Conservation (phyloP, 1,139 yeast genomes). For the Suhomyces taliae region DNA sequence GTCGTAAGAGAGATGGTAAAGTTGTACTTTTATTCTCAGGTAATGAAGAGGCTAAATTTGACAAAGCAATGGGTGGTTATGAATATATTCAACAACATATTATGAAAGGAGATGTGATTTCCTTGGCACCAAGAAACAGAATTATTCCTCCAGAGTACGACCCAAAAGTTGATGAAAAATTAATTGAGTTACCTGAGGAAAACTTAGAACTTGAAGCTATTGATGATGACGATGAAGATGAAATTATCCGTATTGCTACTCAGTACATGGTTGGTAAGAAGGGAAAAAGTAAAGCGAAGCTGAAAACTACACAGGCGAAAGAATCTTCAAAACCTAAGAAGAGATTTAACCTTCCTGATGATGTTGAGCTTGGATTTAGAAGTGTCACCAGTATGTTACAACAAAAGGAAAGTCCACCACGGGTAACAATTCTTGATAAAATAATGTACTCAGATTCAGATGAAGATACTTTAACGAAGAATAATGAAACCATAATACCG, state of each 20-base stretch:
- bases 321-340: constrained; percentile 24
- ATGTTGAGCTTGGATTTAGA: constrained; percentile 69
- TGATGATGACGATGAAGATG: constrained; percentile 71
- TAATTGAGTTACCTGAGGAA: constrained; percentile 69
- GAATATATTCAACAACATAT: constrained; percentile 71
- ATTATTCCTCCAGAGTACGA: constrained; percentile 58
- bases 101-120: constrained; percentile 42
- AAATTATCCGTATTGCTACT: constrained; percentile 63
- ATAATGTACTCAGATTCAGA: constrained; percentile 23
- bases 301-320: constrained; percentile 7
- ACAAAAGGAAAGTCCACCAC: neutral
- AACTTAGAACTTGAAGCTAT: constrained; percentile 53
- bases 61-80: constrained; percentile 83
- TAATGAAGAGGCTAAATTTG: constrained; percentile 76
- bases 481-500: neutral
- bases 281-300: constrained; percentile 25
- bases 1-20: constrained; percentile 87
- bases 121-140: constrained; percentile 52
- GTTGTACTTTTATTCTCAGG: constrained; percentile 77
- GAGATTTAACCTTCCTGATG: constrained; percentile 75
- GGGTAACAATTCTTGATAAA: constrained; percentile 17
- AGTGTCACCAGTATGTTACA: constrained; percentile 49
- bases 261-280: constrained; percentile 36
- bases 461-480: neutral
- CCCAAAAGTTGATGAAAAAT: constrained; percentile 58